These are phyloP conservation scores for Platismatia glauca DNA, from an alignment of 495 filamentous ascomycete species.

Conservation along the genomic window DNA sequence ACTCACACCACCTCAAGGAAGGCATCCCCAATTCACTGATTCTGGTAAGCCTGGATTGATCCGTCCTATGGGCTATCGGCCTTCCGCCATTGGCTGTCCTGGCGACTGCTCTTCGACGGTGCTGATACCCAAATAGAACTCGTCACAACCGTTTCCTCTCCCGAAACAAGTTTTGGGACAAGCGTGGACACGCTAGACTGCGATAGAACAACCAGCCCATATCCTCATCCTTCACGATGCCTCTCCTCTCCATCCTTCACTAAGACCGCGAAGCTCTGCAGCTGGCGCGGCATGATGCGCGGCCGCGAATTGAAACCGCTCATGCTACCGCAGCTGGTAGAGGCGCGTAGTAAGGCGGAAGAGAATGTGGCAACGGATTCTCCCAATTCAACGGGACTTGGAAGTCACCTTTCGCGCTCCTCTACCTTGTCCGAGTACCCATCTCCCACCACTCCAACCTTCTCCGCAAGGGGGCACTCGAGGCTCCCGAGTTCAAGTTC, in stretches of 20 bases:
- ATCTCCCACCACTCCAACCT: slow-evolving; percentile 24
- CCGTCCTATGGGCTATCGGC: not conserved
- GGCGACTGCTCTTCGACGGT: not conserved
- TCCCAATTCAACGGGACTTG: slow-evolving; percentile 13
- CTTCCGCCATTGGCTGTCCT: slow-evolving; percentile 3
- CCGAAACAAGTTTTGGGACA: not conserved
- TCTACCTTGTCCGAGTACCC: slow-evolving; percentile 21
- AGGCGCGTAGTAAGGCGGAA: slow-evolving; percentile 20
- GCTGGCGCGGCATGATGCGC: slow-evolving; percentile 1
- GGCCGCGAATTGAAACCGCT: slow-evolving; percentile 23
- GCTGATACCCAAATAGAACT: slow-evolving; percentile 4
- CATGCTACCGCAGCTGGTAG: slow-evolving; percentile 24
- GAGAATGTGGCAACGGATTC: slow-evolving; percentile 11
- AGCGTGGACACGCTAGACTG: not conserved
- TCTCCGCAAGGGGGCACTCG: slow-evolving; percentile 22
- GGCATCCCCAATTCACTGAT: not conserved
- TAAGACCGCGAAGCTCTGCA: not conserved
- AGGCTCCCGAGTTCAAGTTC: slow-evolving; percentile 48
- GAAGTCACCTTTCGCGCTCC: slow-evolving; percentile 19
- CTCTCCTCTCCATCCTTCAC: not conserved
- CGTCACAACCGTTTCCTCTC: not conserved
- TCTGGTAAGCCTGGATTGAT: slow-evolving; percentile 5
- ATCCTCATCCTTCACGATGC: not conserved
- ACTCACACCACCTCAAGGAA: not conserved
- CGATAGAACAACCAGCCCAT: not conserved